Evolutionary conservation across 176 grass and related monocot species (phyloP).

Genomic region (Rhynchospora tenuis): DNA sequence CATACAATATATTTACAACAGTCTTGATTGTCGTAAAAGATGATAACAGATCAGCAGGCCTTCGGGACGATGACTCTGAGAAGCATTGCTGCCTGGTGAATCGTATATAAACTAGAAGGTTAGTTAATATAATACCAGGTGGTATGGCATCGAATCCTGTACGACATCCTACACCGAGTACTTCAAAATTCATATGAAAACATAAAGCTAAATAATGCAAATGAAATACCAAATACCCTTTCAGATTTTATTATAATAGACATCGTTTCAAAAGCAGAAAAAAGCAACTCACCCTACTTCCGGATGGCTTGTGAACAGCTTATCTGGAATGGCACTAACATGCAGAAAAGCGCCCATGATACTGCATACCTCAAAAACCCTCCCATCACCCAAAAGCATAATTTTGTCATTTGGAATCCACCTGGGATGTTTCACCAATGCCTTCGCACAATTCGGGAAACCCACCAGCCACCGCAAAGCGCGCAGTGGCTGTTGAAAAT

Average conservation of each 20-base stretch:
- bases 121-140: not conserved
- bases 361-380: constrained; percentile 68
- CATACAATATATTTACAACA: constrained; percentile 86
- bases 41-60: constrained; percentile 73
- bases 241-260: not conserved
- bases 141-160: not conserved
- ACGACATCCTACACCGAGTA: not conserved
- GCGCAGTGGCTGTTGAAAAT: constrained; percentile 80
- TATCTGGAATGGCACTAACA: constrained; percentile 71
- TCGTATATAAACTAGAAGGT: not conserved
- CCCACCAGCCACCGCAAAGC: constrained; percentile 56
- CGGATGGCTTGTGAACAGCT: constrained; percentile 59
- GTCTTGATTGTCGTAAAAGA: constrained; percentile 81
- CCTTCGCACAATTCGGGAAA: constrained; percentile 62
- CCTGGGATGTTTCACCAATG: constrained; percentile 75
- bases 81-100: constrained; percentile 85
- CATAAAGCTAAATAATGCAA: not conserved
- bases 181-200: not conserved
- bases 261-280: not conserved
- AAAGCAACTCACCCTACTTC: constrained; percentile 36
- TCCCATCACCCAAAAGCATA: constrained; percentile 76
- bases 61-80: constrained; percentile 57
- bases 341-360: constrained; percentile 85
- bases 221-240: not conserved
- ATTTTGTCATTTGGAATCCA: constrained; percentile 67